Evolutionary conservation across 306 rosid species (phyloP).

Genomic region (Rosa rugosa): DNA sequence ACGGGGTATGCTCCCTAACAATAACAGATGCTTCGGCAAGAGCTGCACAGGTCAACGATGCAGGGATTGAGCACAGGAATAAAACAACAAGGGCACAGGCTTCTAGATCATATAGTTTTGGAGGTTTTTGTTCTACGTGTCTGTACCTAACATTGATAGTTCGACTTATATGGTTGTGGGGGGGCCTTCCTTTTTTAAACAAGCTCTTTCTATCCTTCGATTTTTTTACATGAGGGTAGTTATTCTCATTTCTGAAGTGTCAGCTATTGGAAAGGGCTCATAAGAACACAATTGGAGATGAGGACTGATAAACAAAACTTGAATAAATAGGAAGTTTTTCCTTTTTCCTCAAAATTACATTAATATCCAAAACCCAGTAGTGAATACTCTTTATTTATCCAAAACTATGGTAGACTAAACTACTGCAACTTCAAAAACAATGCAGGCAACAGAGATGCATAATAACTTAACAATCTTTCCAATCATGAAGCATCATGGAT

Average conservation of each 20-base stretch:
- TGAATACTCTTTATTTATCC: neutral
- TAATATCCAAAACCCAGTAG: neutral
- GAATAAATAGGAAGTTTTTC: neutral
- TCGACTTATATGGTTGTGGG: no score
- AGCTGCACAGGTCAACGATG: conserved; percentile 53
- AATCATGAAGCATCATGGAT: neutral
- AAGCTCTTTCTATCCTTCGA: no score
- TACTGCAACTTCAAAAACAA: neutral
- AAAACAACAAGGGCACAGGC: neutral
- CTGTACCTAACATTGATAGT: no score
- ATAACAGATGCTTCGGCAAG: conserved; percentile 88
- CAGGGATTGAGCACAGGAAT: conserved; percentile 10
- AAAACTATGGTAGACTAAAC: neutral
- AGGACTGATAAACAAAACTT: neutral
- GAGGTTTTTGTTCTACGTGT: neutral
- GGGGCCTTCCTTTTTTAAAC: no score
- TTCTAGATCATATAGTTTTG: neutral
- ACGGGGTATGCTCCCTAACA: conserved; percentile 68
- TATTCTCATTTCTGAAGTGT: neutral
- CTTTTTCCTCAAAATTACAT: neutral
- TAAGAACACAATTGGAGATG: neutral
- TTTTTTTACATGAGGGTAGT: neutral
- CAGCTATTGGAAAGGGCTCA: neutral
- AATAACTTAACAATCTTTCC: neutral
- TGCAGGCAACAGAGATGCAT: conserved; percentile 1